Conservation (phyloP, 176 grass and related monocot genomes). For the Saccharum spontaneum region DNA sequence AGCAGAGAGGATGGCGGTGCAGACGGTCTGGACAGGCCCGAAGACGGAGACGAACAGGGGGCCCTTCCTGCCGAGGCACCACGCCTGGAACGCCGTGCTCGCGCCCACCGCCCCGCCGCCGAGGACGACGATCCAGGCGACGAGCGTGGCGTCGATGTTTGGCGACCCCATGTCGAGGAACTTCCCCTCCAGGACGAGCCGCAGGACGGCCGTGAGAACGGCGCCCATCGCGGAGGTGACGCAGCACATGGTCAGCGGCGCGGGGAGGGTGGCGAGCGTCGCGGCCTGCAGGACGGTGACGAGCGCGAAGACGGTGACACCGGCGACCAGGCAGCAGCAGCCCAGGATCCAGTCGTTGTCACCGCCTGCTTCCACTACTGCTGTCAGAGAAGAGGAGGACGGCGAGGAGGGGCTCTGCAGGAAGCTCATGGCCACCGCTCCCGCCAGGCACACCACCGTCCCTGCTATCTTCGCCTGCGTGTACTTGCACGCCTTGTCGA, state of each 20-base stretch:
- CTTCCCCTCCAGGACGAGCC: slow-evolving; percentile 43
- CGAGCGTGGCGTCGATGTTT: not conserved
- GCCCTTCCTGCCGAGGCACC: slow-evolving; percentile 58
- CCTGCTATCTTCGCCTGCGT: slow-evolving; percentile 62
- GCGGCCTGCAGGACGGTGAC: slow-evolving; percentile 55
- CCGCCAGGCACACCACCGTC: slow-evolving; percentile 61
- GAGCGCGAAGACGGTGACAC: slow-evolving; percentile 35
- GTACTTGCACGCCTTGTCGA: slow-evolving; percentile 57
- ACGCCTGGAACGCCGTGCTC: slow-evolving; percentile 51
- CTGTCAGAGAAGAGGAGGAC: too few relatives aligned
- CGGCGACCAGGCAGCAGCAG: slow-evolving; percentile 52
- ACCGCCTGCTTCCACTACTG: not conserved
- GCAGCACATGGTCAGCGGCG: slow-evolving; percentile 49
- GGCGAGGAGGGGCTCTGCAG: slow-evolving; percentile 34
- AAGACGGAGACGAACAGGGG: slow-evolving; percentile 67
- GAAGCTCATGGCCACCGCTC: slow-evolving; percentile 62
- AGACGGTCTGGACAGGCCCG: slow-evolving; percentile 63
- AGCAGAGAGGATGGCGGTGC: slow-evolving; percentile 45
- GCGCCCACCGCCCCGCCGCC: slow-evolving; percentile 35
- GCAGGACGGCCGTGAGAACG: slow-evolving; percentile 43
- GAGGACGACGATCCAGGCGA: slow-evolving; percentile 36
- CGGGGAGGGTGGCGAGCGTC: slow-evolving; percentile 41
- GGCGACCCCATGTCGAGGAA: slow-evolving; percentile 37
- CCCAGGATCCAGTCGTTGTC: slow-evolving; percentile 59
- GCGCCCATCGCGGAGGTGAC: slow-evolving; percentile 37